Percentiles rank a stretch among this genome's conserved stretches.
Conservation (phyloP, 2,329 filamentous ascomycete genomes). For the Pseudogymnoascus sp. region DNA sequence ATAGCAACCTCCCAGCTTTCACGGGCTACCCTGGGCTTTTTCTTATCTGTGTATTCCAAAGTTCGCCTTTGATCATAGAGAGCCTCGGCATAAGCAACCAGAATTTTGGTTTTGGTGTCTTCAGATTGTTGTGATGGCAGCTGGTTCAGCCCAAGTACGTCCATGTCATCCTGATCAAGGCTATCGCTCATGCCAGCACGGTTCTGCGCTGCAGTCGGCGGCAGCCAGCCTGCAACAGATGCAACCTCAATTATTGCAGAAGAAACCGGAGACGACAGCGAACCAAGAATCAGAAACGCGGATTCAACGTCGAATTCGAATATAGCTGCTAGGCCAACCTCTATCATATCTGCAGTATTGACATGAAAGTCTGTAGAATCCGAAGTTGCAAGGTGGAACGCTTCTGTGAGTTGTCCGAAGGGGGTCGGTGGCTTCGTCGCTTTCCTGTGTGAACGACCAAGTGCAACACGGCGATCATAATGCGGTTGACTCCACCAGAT, state of each 20-base stretch:
- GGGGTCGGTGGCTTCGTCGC: slow-evolving; percentile 23
- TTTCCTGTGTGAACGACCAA: slow-evolving; percentile 20
- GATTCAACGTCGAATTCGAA: slow-evolving; percentile 77
- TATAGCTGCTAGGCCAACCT: slow-evolving; percentile 73
- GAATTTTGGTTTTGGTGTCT: slow-evolving; percentile 69
- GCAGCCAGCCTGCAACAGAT: slow-evolving; percentile 76
- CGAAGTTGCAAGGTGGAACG: slow-evolving; percentile 59
- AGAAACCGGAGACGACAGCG: slow-evolving; percentile 74
- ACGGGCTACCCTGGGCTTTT: slow-evolving; percentile 30
- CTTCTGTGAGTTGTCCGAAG: slow-evolving; percentile 49
- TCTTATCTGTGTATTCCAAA: slow-evolving; percentile 23
- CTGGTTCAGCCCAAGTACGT: slow-evolving; percentile 61
- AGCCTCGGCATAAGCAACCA: slow-evolving; percentile 66
- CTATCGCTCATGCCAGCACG: slow-evolving; percentile 50
- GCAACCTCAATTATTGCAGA: slow-evolving; percentile 76
- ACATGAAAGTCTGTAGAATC: slow-evolving; percentile 66
- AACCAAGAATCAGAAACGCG: slow-evolving; percentile 63
- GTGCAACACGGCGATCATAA: slow-evolving; percentile 34
- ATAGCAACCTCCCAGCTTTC: slow-evolving; percentile 90
- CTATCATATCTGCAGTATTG: slow-evolving; percentile 65
- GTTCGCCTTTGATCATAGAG: slow-evolving; percentile 46
- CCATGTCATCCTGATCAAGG: slow-evolving; percentile 75
- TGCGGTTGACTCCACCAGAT: slow-evolving; percentile 90
- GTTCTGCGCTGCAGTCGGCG: slow-evolving; percentile 46
- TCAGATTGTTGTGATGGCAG: slow-evolving; percentile 49